Conservation (phyloP, 306 rosid genomes). For the Castanea crenata region DNA sequence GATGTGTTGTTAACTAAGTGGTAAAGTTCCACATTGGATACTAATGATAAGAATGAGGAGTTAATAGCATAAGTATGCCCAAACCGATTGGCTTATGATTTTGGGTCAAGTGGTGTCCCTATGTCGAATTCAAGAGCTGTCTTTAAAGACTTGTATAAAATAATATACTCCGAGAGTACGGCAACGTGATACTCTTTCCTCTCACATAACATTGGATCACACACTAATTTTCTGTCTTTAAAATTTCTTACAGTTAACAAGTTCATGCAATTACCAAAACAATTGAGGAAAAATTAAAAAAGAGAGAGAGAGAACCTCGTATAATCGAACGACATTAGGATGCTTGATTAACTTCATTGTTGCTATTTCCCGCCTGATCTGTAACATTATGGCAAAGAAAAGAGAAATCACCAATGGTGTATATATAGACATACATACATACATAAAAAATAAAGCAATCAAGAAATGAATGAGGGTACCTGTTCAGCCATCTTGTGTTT, state of each 20-base stretch:
- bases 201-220: too few relatives aligned
- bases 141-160: neutral
- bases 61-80: too few relatives aligned
- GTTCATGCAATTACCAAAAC: too few relatives aligned
- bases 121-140: neutral
- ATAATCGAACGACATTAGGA: constrained; percentile 84
- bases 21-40: too few relatives aligned
- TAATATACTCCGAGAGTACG: too few relatives aligned
- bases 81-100: too few relatives aligned
- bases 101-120: too few relatives aligned
- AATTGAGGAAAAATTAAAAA: neutral
- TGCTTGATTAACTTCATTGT: constrained; percentile 96
- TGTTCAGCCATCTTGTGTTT: constrained; percentile 99
- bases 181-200: too few relatives aligned
- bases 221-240: too few relatives aligned
- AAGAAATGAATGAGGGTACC: constrained; percentile 37
- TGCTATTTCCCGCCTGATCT: constrained; percentile 92
- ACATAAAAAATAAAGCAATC: neutral
- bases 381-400: constrained; percentile 26
- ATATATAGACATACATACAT: neutral
- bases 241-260: too few relatives aligned
- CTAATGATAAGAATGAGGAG: too few relatives aligned
- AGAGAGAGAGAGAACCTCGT: constrained; percentile 62
- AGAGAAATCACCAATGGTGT: neutral
- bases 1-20: too few relatives aligned